phyloP scores from a whole-genome alignment of 345 rosid species.

The Camelina laxa region DNA sequence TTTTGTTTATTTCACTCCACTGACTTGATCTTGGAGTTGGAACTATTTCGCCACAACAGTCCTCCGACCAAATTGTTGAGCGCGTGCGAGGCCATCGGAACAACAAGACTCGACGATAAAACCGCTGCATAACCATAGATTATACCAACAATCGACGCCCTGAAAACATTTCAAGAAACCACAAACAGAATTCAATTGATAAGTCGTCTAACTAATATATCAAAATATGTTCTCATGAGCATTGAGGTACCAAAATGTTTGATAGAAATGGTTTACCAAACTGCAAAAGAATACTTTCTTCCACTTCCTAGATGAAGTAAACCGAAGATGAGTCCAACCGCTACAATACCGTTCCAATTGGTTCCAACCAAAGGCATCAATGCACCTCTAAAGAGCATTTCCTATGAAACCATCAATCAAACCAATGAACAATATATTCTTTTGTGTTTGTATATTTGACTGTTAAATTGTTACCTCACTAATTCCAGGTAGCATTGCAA shows the following conservation, averaged over 20 bases:
- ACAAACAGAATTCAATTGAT: background rate
- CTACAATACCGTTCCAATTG: constrained; percentile 64
- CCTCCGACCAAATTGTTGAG: background rate
- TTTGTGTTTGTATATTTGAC: background rate
- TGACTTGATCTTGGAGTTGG: constrained; percentile 49
- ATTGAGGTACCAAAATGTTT: constrained; percentile 9
- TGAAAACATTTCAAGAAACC: constrained; percentile 35
- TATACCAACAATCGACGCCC: constrained; percentile 88
- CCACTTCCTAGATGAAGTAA: constrained; percentile 80
- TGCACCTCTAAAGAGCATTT: constrained; percentile 81
- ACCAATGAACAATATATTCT: background rate
- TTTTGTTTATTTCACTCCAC: constrained; percentile 28
- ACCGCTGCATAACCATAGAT: constrained; percentile 71
- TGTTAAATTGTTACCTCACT: constrained; percentile 62
- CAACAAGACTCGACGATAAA: constrained; percentile 64
- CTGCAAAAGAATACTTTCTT: constrained; percentile 82
- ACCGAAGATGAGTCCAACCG: constrained; percentile 69
- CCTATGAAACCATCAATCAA: constrained; percentile 51
- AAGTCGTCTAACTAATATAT: too few species aligned
- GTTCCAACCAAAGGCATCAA: constrained; percentile 72
- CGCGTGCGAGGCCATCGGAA: background rate
- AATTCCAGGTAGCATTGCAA: constrained; percentile 80
- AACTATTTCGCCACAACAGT: constrained; percentile 8
- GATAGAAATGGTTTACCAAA: constrained; percentile 57
- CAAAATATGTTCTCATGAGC: constrained; percentile 2